Base-by-base conservation (phyloP, 2,329 filamentous ascomycete genomes). In the Orbilia oligospora region DNA sequence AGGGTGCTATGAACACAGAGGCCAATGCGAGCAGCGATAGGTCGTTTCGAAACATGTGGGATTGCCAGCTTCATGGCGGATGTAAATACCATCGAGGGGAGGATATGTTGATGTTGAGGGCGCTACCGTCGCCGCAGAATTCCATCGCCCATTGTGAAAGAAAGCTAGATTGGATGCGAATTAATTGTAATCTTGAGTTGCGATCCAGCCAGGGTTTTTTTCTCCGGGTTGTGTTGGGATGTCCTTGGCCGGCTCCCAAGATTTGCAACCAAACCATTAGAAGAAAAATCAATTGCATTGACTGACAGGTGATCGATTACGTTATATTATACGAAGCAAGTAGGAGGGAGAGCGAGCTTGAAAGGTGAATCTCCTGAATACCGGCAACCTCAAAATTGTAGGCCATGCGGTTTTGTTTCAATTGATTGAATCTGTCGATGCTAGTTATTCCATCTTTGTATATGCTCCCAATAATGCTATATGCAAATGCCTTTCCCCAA, bases 371-470 rank as follows among this genome's bases (percentile, higher is more conserved):
- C 51, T 55, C n/a, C 68, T 66, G 61, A 77, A 77, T 22, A 78
- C 75, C 75, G 75, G 46, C 75, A 72, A 78, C 75, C 75, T 78
- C 75, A 72, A 65, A 78, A 64, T 77, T 78, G 75, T 78, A 78
- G 75, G 75, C 75, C 53, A 68, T 78, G 68, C 75, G 75, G 75
- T 78, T 65, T 72, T 75, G 30, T 64, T 72, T 78, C 67, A 58
- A 72, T 72, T 78, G 65, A 64, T 69, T 68, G 53, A 56, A 64
- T 64, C 68, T 72, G 75, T 72, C 75, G 75, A 72, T 78, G 44
- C 53, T 56, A 66, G 64, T 22, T 67, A 49, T 38, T 51, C 51
- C 44, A 41, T 68, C 30, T 69, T 30, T 69, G 49, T 65, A 48
- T 72, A 69, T 72, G 75, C 68, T 65, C 51, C 68, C 63, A 53